Evolutionary conservation across 371 early-diverging fungal species (phyloP), one percentile per base, ranked within the genome.

Genomic region (Mortierella sp.): DNA sequence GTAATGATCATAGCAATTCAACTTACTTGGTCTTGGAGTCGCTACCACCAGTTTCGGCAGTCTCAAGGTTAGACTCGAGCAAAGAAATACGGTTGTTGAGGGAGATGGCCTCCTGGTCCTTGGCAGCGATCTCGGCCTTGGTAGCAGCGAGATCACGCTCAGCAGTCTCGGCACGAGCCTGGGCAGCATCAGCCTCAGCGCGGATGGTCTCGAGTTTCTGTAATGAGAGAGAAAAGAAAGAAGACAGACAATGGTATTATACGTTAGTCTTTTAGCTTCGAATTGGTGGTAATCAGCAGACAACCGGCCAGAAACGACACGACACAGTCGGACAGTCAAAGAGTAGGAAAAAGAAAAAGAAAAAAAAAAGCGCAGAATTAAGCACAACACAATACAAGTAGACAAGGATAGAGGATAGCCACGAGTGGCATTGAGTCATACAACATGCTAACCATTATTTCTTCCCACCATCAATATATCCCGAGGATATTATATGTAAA

Each of bases 61-160:
- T 88, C 55, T 94, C 93, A 37, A 93, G 85, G 70, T 90, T 88
- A 34, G 87, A 85, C 77, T 94, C 93, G 61, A 94, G 89, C 55
- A 85, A 78, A 69, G 88, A 82, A 66, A 91, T 86, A 72, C 90
- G 89, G 80, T 88, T 90, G 75, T 91, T 84, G 62, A 89, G 75
- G 59, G 92, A 91, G 61, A 61, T 43, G 17, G 67, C 56, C 51
- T 81, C 77, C 53, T 80, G 61, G 23, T 78, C 75, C 67, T 80
- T 75, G 57, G 66, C 65, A 54, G 87, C 74, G 49, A 92, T 54
- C 42, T 92, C 93, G 70, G 85, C 86, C 83, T 90, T 86, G 42
- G 87, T 73, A 69, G 86, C 85, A 85, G 92, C 93, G 75, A 90
- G 84, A 32, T 90, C 85, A 45, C 76, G 83, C 79, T 92, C 93